Evolutionary conservation across 345 rosid genomes (phyloP), one percentile per base, ranked within the genome.

Genomic region (Aethionema arabicum): DNA sequence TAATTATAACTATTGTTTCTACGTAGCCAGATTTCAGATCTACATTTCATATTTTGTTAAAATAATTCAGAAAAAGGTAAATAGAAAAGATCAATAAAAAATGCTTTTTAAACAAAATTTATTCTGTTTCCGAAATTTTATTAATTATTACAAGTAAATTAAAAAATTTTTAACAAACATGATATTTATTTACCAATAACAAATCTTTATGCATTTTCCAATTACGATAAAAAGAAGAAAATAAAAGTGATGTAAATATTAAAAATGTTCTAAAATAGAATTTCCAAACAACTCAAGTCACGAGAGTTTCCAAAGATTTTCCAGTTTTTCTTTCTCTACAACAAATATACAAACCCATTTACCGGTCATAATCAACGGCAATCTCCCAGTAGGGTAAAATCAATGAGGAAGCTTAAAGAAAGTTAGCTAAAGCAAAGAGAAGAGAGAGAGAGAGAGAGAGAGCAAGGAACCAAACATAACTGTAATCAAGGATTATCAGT

Each of bases 241-340:
- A 40, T 59, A 13, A 48, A 53, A 63, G 8, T 64, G 49, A 63
- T 41, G 33, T 30, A 48, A 30, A 54, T 35, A 35, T 45, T 32
- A 47, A 54, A 61, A 35, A 32, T 7, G 29, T 50, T 41, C 46
- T 52, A 47, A 11, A 60, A 60, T 32, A 55, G 45, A 39, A 47
- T 39, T 56, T 40, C 8, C 8, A 62, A 51, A 56, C 74, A 70
- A 63, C n/a, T 13, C 63, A 40, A 47, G 32, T 55, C 39, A 56
- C 46, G 27, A 12, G 53, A 55, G 39, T 62, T 56, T 59, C 42
- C 59, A 49, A 56, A 62, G 43, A 63, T 47, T 67, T 66, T 49
- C 51, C 63, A 62, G 68, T 38, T 69, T 69, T 52, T 61, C 53
- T 56, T 53, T 56, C 69, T 70, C 74, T 71, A 64, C 66, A 71